Conservation (phyloP, 192 early-diverging fungal species). For the Jimgerdemannia flammicorona region DNA sequence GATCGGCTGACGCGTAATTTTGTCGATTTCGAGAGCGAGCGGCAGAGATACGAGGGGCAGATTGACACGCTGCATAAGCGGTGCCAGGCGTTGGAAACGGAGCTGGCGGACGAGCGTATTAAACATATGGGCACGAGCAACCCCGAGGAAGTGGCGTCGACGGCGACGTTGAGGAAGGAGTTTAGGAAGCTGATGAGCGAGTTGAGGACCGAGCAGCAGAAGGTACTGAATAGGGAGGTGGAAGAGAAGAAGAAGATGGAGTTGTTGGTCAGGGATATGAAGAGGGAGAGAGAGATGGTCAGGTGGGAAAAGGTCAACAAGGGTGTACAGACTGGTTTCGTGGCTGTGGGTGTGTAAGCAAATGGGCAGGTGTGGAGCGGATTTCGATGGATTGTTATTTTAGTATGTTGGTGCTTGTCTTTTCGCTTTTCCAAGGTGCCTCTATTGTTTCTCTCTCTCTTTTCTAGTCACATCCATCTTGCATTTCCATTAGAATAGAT, state of each 20-base stretch:
- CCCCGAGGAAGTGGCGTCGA: constrained; percentile 22
- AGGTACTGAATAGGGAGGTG: constrained; percentile 37
- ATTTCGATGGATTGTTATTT: too few relatives aligned
- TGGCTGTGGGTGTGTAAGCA: constrained; percentile 1
- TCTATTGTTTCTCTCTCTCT: neutral
- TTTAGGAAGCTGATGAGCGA: constrained; percentile 50
- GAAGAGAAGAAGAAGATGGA: constrained; percentile 47
- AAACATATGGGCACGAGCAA: constrained; percentile 27
- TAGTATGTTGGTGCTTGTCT: too few relatives aligned
- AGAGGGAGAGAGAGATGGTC: constrained; percentile 36
- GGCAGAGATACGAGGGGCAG: constrained; percentile 26
- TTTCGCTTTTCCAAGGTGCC: too few relatives aligned
- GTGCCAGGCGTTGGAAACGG: constrained; percentile 23
- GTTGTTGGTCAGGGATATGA: constrained; percentile 33
- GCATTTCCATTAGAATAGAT: neutral
- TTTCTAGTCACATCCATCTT: neutral
- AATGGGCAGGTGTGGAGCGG: neutral
- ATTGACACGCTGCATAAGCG: constrained; percentile 25
- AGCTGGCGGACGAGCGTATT: constrained; percentile 31
- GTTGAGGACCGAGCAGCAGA: constrained; percentile 45
- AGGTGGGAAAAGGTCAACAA: constrained; percentile 32
- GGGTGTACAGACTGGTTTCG: constrained; percentile 31
- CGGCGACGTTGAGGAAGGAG: constrained; percentile 47
- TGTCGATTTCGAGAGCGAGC: constrained; percentile 33
- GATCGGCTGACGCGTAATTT: constrained; percentile 37